Evolutionary conservation across 1,284 basidiomycete species (phyloP).

Genomic region (Sphagnurus paluster): DNA sequence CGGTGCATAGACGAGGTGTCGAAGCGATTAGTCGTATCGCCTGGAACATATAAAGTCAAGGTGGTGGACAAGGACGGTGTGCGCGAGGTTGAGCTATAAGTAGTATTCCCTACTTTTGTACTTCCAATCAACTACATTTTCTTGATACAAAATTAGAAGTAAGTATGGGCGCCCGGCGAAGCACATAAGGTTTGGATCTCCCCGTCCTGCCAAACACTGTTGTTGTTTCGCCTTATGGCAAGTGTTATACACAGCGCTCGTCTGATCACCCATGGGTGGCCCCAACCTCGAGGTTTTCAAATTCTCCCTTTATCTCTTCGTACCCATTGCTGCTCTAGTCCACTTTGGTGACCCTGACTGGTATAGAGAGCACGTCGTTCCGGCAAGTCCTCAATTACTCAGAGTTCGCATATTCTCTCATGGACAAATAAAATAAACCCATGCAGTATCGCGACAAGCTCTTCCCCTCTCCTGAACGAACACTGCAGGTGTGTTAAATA

Average conservation of each 20-base stretch:
- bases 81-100: slow-evolving; percentile 70
- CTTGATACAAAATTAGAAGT: slow-evolving; percentile 4
- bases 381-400: slow-evolving; percentile 51
- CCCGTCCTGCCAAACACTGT: background rate
- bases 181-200: slow-evolving; percentile 5
- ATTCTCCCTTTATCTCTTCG: slow-evolving; percentile 86
- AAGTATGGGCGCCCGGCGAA: background rate
- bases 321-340: slow-evolving; percentile 81
- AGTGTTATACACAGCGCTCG: background rate
- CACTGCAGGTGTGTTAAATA: slow-evolving; percentile 44
- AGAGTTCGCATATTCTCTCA: slow-evolving; percentile 1
- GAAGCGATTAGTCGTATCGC: slow-evolving; percentile 82
- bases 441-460: slow-evolving; percentile 71
- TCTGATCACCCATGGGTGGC: slow-evolving; percentile 58
- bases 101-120: slow-evolving; percentile 8
- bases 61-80: slow-evolving; percentile 91
- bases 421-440: background rate
- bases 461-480: slow-evolving; percentile 62
- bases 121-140: slow-evolving; percentile 7
- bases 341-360: slow-evolving; percentile 91
- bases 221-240: background rate
- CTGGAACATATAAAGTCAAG: slow-evolving; percentile 85
- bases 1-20: slow-evolving; percentile 90
- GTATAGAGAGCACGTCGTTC: slow-evolving; percentile 80
- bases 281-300: slow-evolving; percentile 89